A percentile compares a stretch with the other conserved stretches of the same genome.
phyloP scores from a whole-genome alignment of 495 filamentous ascomycete species.

The Talaromyces borbonicus region DNA sequence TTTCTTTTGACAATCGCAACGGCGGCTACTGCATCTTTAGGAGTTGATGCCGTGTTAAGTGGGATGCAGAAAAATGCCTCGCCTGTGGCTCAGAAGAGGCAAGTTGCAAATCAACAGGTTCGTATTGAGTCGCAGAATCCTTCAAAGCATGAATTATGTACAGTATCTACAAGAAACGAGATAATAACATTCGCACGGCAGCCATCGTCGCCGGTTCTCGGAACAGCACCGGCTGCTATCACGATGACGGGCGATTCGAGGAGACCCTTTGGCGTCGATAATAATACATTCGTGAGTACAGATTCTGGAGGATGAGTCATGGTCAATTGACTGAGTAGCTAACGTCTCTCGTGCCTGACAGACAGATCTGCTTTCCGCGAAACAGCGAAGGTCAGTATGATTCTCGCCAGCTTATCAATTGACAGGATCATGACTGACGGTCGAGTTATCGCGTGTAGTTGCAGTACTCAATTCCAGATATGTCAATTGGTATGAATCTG shows the following conservation, averaged over 20 bases:
- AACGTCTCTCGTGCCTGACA: slow-evolving; percentile 11
- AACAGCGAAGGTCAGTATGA: slow-evolving; percentile 13
- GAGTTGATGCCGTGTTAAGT: too few relatives aligned
- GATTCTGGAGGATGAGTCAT: not conserved
- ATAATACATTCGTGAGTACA: slow-evolving; percentile 36
- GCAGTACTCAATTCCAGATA: slow-evolving; percentile 15
- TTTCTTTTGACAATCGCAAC: too few relatives aligned
- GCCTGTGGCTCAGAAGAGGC: too few relatives aligned
- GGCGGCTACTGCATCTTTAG: too few relatives aligned
- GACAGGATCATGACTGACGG: not conserved
- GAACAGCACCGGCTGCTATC: slow-evolving; percentile 1
- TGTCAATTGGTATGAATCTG: slow-evolving; percentile 16
- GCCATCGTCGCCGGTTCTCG: too few relatives aligned
- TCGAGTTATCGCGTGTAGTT: slow-evolving; percentile 7
- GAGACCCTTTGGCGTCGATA: slow-evolving; percentile 35
- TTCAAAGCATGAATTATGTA: too few relatives aligned
- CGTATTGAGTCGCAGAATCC: too few relatives aligned
- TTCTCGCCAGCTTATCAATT: not conserved
- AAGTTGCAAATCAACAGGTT: too few relatives aligned
- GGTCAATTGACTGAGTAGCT: not conserved
- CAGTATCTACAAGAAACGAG: too few relatives aligned
- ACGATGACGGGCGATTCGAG: slow-evolving; percentile 24
- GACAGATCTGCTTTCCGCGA: slow-evolving; percentile 32
- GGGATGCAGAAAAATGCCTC: too few relatives aligned
- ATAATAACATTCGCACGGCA: too few relatives aligned